These are phyloP conservation scores for Nitzschia sp. DNA, from an alignment of 108 stramenopile genomes.

Conservation along the genomic window DNA sequence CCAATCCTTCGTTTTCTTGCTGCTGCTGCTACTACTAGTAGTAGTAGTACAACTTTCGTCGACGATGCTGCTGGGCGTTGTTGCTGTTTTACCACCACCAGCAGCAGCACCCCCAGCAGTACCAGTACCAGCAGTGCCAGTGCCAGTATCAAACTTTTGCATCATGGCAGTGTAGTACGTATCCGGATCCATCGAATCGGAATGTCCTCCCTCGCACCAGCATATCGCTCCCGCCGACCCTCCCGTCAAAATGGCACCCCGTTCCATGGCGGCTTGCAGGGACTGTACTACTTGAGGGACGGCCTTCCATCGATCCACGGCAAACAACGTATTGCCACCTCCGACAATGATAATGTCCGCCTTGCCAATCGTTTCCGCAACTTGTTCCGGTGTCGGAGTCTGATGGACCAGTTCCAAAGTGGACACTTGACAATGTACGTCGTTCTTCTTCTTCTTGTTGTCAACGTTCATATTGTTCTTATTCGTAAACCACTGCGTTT, in stretches of 20 bases:
- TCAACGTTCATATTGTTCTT: not conserved
- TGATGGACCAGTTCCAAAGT: slow-evolving; percentile 43
- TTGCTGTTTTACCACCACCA: not conserved
- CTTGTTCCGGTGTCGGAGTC: slow-evolving; percentile 24
- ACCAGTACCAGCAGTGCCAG: not conserved
- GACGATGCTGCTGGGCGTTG: no score
- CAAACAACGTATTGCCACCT: slow-evolving; percentile 87
- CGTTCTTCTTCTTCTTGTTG: not conserved
- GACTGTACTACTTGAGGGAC: slow-evolving; percentile 24
- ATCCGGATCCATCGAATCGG: slow-evolving; percentile 57
- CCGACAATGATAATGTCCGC: slow-evolving; percentile 70
- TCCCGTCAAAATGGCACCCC: slow-evolving; percentile 38
- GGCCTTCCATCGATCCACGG: slow-evolving; percentile 74
- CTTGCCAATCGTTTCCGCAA: slow-evolving; percentile 37
- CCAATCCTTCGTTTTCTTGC: slow-evolving; percentile 45
- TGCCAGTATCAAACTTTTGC: slow-evolving; percentile 13
- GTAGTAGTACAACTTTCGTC: not conserved
- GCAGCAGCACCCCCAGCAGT: not conserved
- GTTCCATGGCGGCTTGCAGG: slow-evolving; percentile 39
- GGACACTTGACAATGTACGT: slow-evolving; percentile 1
- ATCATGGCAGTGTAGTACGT: slow-evolving; percentile 30
- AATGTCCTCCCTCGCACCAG: slow-evolving; percentile 86
- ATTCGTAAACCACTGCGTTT: slow-evolving; percentile 15
- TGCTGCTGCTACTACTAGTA: not conserved
- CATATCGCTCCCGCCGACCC: slow-evolving; percentile 86